phyloP scores from a whole-genome alignment of 2,329 filamentous ascomycete species.

The Ampelomyces quisqualis region DNA sequence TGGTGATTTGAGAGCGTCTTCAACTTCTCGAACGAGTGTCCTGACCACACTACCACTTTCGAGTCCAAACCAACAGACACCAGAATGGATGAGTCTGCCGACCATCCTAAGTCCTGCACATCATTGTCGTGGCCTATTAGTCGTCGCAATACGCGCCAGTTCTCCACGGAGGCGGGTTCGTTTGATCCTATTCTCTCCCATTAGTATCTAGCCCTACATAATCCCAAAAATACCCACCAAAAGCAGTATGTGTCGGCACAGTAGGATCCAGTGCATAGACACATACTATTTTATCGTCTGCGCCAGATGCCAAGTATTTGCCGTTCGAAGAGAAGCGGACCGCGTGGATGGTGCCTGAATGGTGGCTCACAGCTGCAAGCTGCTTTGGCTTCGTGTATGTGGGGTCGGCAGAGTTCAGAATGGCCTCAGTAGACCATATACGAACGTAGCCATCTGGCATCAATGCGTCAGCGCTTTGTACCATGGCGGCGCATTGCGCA shows the following conservation, averaged over 20 bases:
- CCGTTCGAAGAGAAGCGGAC: constrained; percentile 96
- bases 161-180: constrained; percentile 90
- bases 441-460: constrained; percentile 84
- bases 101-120: constrained; percentile 97
- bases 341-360: constrained; percentile 94
- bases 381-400: constrained; percentile 79
- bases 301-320: constrained; percentile 92
- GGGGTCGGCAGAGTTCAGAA: constrained; percentile 74
- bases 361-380: constrained; percentile 96
- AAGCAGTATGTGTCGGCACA: constrained; percentile 72
- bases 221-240: constrained; percentile 59
- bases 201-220: constrained; percentile 13
- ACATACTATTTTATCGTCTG: constrained; percentile 98
- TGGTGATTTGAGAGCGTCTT: constrained; percentile 92
- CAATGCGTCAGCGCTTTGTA: constrained; percentile 17
- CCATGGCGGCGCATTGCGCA: constrained; percentile 20
- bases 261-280: constrained; percentile 89
- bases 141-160: constrained; percentile 93
- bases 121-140: constrained; percentile 98
- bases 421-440: constrained; percentile 95
- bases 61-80: constrained; percentile 96
- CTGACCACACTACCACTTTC: constrained; percentile 98
- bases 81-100: constrained; percentile 89
- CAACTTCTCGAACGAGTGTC: constrained; percentile 95
- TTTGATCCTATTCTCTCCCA: constrained; percentile 62